phyloP scores from a whole-genome alignment of 2,329 filamentous ascomycete genomes.

The Hypoxylon sp. region DNA sequence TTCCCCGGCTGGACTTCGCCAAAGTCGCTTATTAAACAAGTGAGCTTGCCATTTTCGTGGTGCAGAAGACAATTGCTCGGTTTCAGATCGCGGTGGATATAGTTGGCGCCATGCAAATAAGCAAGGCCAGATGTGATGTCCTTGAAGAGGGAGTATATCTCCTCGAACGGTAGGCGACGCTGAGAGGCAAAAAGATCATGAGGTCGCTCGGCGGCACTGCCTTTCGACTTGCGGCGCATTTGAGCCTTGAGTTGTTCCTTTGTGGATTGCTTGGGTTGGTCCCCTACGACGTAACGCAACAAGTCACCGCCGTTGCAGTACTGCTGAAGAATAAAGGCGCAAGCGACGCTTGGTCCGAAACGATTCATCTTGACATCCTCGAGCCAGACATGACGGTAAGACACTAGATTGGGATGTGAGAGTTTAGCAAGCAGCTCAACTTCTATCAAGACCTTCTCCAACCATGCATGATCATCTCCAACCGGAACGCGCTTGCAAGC shows the following conservation, averaged over 20 bases:
- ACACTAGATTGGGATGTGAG: conserved; percentile 94
- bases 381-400: conserved; percentile 97
- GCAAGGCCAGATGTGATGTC: conserved; percentile 94
- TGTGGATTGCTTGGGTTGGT: conserved; percentile 73
- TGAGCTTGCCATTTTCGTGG: conserved; percentile 76
- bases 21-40: conserved; percentile 95
- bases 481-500: conserved; percentile 98
- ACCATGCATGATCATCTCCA: conserved; percentile 92
- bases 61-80: conserved; percentile 96
- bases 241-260: conserved; percentile 92
- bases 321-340: conserved; percentile 96
- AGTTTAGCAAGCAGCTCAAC: conserved; percentile 93
- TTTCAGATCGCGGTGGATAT: conserved; percentile 96
- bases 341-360: conserved; percentile 92
- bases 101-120: conserved; percentile 90
- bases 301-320: conserved; percentile 97
- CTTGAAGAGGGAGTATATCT: conserved; percentile 96
- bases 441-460: conserved; percentile 93
- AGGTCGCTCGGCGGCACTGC: conserved; percentile 74
- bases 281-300: conserved; percentile 86
- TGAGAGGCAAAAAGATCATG: conserved; percentile 61
- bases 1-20: conserved; percentile 94
- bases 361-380: conserved; percentile 87
- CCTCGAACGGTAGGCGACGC: conserved; percentile 77
- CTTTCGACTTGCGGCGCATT: conserved; percentile 84